These are phyloP conservation scores for Lepidium aucheri DNA, from an alignment of 345 rosid genomes.

Conservation along the genomic window DNA sequence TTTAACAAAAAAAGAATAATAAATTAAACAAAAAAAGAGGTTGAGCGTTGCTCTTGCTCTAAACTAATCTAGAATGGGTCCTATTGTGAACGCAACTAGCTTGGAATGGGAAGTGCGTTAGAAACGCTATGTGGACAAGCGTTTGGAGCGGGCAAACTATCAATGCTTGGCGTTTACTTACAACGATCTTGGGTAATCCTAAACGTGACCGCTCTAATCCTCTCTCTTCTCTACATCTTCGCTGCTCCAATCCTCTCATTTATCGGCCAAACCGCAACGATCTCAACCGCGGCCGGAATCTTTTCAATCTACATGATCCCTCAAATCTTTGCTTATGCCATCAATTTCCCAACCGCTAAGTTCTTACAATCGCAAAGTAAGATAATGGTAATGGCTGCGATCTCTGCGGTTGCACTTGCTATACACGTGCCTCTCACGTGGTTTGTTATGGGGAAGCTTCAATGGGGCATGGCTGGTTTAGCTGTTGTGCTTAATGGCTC, in stretches of 20 bases:
- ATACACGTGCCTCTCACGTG: conserved; percentile 60
- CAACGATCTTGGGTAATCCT: conserved; percentile 93
- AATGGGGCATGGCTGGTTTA: conserved; percentile 70
- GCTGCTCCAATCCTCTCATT: conserved; percentile 39
- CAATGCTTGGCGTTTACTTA: conserved; percentile 85
- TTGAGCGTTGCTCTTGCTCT: no score
- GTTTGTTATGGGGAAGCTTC: conserved; percentile 49
- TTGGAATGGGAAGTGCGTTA: conserved; percentile 97
- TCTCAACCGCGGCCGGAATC: conserved; percentile 61
- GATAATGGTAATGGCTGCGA: conserved; percentile 72
- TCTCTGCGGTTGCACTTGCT: conserved; percentile 46
- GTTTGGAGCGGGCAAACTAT: conserved; percentile 69
- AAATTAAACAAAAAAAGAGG: no score
- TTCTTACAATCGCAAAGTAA: conserved; percentile 92
- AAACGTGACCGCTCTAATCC: conserved; percentile 44
- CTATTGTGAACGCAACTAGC: conserved; percentile 30
- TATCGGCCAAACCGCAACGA: conserved; percentile 63
- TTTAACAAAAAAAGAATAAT: no score
- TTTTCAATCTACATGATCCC: conserved; percentile 85
- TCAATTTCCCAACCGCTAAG: conserved; percentile 73
- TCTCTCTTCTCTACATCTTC: conserved; percentile 53
- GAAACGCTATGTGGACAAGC: conserved; percentile 97
- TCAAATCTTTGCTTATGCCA: conserved; percentile 67
- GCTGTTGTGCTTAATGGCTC: conserved; percentile 62
- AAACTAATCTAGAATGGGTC: no score